Percentiles rank a stretch among this genome's conserved stretches.
Conservation (phyloP, 2,329 filamentous ascomycete genomes). For the Trichophyton benhamiae region DNA sequence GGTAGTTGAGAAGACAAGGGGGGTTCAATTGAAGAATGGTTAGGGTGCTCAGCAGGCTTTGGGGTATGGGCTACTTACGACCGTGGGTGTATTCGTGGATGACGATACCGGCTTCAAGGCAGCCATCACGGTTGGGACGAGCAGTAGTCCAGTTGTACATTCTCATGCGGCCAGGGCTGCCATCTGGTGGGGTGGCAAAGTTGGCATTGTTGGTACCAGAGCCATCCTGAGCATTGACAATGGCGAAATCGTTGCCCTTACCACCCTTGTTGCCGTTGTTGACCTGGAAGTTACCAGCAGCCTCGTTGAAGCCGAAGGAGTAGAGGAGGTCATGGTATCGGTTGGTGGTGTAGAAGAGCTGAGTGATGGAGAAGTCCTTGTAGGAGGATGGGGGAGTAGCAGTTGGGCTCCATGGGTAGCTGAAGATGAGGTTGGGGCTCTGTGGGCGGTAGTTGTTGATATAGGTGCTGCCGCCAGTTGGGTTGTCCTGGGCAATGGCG, state of each 20-base stretch:
- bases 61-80: slow-evolving; percentile 6
- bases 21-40: not conserved
- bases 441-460: slow-evolving; percentile 13
- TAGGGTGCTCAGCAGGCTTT: not conserved
- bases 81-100: slow-evolving; percentile 13
- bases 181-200: slow-evolving; percentile 13
- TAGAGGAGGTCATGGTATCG: slow-evolving; percentile 10
- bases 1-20: too few species aligned
- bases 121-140: slow-evolving; percentile 10
- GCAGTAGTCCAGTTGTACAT: slow-evolving; percentile 12
- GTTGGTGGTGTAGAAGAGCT: slow-evolving; percentile 12
- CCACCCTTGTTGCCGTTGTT: slow-evolving; percentile 11
- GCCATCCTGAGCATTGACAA: slow-evolving; percentile 11
- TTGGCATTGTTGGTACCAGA: slow-evolving; percentile 13
- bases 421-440: slow-evolving; percentile 7
- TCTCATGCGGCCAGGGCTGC: slow-evolving; percentile 11
- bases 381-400: slow-evolving; percentile 8
- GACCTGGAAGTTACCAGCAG: slow-evolving; percentile 11
- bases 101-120: slow-evolving; percentile 12
- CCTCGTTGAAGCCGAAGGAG: slow-evolving; percentile 10
- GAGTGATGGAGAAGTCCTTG: slow-evolving; percentile 10
- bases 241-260: slow-evolving; percentile 9
- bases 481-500: slow-evolving; percentile 11
- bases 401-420: slow-evolving; percentile 7
- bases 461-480: slow-evolving; percentile 8